phyloP scores from a whole-genome alignment of 352 stramenopile genomes.

The Globisporangium irregulare region DNA sequence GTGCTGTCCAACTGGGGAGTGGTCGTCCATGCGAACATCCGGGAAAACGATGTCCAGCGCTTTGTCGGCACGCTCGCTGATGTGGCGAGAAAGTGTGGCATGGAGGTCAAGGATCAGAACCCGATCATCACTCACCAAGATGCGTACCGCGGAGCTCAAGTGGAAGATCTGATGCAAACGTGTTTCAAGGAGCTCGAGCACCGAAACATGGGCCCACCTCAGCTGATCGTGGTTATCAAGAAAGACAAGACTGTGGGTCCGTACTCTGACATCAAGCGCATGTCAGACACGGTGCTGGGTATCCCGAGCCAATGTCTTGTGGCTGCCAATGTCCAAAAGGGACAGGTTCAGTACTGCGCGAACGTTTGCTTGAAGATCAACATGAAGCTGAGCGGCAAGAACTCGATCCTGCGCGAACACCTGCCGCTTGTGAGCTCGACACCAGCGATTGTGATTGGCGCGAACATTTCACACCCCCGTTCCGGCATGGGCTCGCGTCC shows the following conservation, averaged over 20 bases:
- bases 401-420: background rate
- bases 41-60: background rate
- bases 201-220: background rate
- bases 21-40: background rate
- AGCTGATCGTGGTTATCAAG: background rate
- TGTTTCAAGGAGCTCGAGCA: conserved; percentile 1
- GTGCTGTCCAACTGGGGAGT: background rate
- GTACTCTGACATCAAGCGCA: background rate
- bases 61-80: background rate
- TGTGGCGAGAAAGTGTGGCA: background rate
- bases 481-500: background rate
- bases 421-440: background rate
- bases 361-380: conserved; percentile 1
- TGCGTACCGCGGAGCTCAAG: background rate
- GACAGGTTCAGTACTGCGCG: background rate
- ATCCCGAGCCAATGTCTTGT: conserved; percentile 1
- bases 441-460: background rate
- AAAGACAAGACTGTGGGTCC: background rate
- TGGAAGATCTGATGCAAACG: background rate
- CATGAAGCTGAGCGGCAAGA: background rate
- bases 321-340: background rate
- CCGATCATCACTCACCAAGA: background rate
- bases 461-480: background rate
- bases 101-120: background rate
- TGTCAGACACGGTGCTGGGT: background rate